A percentile compares a stretch with the other conserved stretches of the same genome.
phyloP scores from a whole-genome alignment of 768 basidiomycete genomes.

The Suillus ampliporus region DNA sequence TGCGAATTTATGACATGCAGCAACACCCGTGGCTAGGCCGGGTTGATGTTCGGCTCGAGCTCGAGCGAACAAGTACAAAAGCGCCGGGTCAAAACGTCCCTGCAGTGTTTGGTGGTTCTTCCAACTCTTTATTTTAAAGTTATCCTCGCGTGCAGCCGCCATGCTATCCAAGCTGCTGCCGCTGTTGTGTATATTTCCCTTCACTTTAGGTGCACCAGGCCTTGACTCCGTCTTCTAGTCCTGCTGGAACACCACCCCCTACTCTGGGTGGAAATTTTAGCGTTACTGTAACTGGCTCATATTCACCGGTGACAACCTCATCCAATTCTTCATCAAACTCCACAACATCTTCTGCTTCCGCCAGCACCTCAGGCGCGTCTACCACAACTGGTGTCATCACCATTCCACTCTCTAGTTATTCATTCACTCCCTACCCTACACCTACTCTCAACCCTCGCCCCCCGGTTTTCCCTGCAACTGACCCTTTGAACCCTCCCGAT shows the following conservation, averaged over 20 bases:
- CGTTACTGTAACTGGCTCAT: neutral
- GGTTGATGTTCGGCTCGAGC: neutral
- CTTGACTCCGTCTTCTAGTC: too few species aligned
- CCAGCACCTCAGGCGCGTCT: slow-evolving; percentile 13
- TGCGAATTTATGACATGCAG: neutral
- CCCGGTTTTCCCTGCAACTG: slow-evolving; percentile 54
- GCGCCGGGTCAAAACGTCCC: neutral
- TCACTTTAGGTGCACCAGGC: neutral
- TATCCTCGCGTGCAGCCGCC: neutral
- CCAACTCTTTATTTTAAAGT: neutral
- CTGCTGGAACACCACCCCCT: neutral
- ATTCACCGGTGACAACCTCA: neutral
- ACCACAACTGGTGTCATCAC: slow-evolving; percentile 30
- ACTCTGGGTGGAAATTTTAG: neutral
- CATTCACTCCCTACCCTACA: slow-evolving; percentile 61
- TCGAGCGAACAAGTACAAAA: neutral
- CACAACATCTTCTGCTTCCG: neutral
- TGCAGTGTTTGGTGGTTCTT: neutral
- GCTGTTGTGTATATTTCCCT: neutral
- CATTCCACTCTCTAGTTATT: slow-evolving; percentile 41
- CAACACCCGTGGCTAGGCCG: neutral
- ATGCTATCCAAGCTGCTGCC: neutral
- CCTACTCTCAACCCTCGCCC: slow-evolving; percentile 56
- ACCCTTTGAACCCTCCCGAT: slow-evolving; percentile 58
- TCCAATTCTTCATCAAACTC: neutral